Base-by-base conservation (phyloP, 371 early-diverging fungal species). In the Actinomortierella ambigua region DNA sequence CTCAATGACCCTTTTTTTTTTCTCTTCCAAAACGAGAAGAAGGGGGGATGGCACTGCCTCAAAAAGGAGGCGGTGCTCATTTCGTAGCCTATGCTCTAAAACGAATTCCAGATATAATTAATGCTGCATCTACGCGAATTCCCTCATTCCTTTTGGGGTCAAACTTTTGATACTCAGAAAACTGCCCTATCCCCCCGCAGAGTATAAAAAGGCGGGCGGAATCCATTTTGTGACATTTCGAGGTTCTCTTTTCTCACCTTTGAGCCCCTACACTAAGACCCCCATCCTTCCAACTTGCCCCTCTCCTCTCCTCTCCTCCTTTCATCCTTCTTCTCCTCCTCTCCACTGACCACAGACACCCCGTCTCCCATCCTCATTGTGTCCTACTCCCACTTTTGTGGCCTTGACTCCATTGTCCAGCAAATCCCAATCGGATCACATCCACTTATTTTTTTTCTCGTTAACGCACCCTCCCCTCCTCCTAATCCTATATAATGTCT, bases 401-500 rank as follows among this genome's bases (percentile, higher is more conserved):
- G 48, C 53, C 40, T 66, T 17, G 42, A 59, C 50, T 48, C 15
- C 13, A 64, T 61, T 9, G 50, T 53, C 0, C 61, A 46, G 29
- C 57, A 57, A 62, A 28, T 53, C 28, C 23, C 41, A 26, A 56
- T 50, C 49, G 17, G 53, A 53, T 20, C n/a, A 41, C 20, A n/a
- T 46, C 49, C 57, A 44, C 54, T 41, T 22, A 56, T 60, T 49
- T 61, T 42, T 53, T 34, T 11, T 34, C 11, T 34, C 11, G 34
- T 34, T 34, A 34, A 55, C 41, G 51, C 59, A 42, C 26, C 40
- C 23, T 17, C 14, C 18, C 24, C 51, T 18, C 50, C 34, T 18
- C 34, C 15, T 44, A 42, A 29, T 11, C 42, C 46, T 54, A 20
- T 18, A 63, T 44, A 42, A 76, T 76, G 76, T 68, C 76, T 26